Evolutionary conservation across 208 protist species (phyloP).

Genomic region (Acanthamoeba castellanii): DNA sequence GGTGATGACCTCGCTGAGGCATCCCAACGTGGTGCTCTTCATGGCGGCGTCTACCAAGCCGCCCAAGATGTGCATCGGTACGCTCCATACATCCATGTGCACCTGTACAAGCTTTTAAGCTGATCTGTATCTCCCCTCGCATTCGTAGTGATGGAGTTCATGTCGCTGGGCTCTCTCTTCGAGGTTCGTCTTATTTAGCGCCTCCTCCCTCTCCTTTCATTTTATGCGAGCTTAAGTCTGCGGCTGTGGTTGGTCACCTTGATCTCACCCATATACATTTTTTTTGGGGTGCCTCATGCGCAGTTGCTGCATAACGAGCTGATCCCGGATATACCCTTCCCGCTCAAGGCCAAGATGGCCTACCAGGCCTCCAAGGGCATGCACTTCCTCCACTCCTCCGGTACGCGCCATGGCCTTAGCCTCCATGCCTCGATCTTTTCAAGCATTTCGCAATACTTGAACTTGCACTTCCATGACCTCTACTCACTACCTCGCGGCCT

Average conservation of each 20-base stretch:
- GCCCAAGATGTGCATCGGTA: constrained; percentile 16
- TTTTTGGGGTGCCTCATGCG: background rate
- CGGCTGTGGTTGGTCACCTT: too few relatives aligned
- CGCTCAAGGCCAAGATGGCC: constrained; percentile 41
- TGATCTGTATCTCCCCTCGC: too few relatives aligned
- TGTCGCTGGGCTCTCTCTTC: constrained; percentile 15
- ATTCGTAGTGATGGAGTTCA: constrained; percentile 15
- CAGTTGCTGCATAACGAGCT: background rate
- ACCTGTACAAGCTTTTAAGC: too few relatives aligned
- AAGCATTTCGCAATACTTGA: background rate
- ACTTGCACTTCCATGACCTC: background rate
- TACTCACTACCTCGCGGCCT: background rate
- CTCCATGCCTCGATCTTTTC: background rate
- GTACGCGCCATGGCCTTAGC: background rate
- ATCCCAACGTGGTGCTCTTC: constrained; percentile 51
- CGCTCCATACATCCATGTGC: too few relatives aligned
- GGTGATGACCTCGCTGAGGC: background rate
- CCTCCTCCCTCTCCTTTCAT: too few relatives aligned
- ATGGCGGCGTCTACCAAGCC: background rate
- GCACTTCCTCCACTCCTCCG: constrained; percentile 52
- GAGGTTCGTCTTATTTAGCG: background rate
- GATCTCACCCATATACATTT: too few relatives aligned
- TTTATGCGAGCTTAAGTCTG: background rate
- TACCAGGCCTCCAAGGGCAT: constrained; percentile 60
- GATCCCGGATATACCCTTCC: background rate